Evolutionary conservation across 306 rosid species (phyloP).

Genomic region (Citrullus colocynthis): DNA sequence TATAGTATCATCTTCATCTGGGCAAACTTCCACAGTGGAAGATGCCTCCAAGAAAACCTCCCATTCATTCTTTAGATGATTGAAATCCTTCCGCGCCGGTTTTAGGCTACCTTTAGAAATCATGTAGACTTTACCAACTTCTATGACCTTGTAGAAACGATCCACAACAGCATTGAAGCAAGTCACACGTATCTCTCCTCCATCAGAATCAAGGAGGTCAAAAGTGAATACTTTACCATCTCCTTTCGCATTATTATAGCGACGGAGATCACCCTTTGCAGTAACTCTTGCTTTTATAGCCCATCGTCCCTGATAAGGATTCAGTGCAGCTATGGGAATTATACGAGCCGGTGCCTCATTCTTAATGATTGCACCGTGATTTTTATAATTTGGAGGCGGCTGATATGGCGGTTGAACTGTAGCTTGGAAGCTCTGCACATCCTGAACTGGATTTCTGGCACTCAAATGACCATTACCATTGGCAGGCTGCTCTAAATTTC

Average conservation of each 20-base stretch:
- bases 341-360: slow-evolving; percentile 90
- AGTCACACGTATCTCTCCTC: slow-evolving; percentile 90
- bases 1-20: slow-evolving; percentile 86
- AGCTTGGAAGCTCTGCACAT: slow-evolving; percentile 48
- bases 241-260: slow-evolving; percentile 92
- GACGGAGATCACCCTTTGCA: slow-evolving; percentile 89
- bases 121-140: slow-evolving; percentile 82
- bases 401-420: slow-evolving; percentile 72
- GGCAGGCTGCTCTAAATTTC: slow-evolving; percentile 22
- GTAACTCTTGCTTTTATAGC: slow-evolving; percentile 97
- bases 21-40: slow-evolving; percentile 71
- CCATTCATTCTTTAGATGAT: slow-evolving; percentile 96
- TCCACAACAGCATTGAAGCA: slow-evolving; percentile 97
- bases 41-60: slow-evolving; percentile 68
- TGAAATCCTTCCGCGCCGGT: slow-evolving; percentile 87
- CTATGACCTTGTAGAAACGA: slow-evolving; percentile 62
- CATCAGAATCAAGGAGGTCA: slow-evolving; percentile 93
- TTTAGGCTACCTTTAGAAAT: slow-evolving; percentile 88
- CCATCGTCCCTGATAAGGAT: slow-evolving; percentile 97
- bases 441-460: slow-evolving; percentile 20
- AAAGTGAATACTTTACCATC: slow-evolving; percentile 96
- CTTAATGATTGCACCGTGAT: slow-evolving; percentile 63
- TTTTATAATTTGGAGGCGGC: slow-evolving; percentile 75
- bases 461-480: slow-evolving; percentile 19
- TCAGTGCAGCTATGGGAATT: slow-evolving; percentile 77